Evolutionary conservation across 495 filamentous ascomycete genomes (phyloP).

Genomic region (Mycothermus thermophilus): DNA sequence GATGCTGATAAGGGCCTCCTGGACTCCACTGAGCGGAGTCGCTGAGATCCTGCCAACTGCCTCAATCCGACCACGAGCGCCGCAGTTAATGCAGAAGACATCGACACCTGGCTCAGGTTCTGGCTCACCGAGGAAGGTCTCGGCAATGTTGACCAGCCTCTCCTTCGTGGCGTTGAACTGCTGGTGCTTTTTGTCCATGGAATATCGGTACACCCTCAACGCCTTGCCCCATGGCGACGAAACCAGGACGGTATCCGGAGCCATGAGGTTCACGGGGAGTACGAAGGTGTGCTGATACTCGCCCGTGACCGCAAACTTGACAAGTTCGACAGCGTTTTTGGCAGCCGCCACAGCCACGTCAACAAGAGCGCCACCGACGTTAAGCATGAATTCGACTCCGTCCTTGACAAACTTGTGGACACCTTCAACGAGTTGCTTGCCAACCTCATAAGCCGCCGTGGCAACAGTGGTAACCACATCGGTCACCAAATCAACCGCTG

Average conservation of each 20-base stretch:
- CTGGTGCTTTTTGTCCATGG: slow-evolving; percentile 1
- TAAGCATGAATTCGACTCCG: too few species aligned
- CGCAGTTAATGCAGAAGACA: slow-evolving; percentile 5
- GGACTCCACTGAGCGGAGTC: slow-evolving; percentile 4
- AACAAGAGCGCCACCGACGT: too few species aligned
- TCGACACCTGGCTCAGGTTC: slow-evolving; percentile 5
- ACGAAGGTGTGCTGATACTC: slow-evolving; percentile 2
- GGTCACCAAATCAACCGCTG: too few species aligned
- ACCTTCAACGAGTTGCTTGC: too few species aligned
- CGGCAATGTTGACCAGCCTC: neutral
- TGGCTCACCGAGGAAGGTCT: slow-evolving; percentile 2
- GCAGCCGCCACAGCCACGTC: neutral
- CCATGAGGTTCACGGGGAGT: neutral
- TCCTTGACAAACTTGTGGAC: too few species aligned
- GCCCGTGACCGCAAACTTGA: slow-evolving; percentile 1
- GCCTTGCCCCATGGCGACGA: slow-evolving; percentile 5
- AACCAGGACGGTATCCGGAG: neutral
- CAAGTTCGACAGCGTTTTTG: neutral
- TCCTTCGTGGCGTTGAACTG: slow-evolving; percentile 1
- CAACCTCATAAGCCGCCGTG: too few species aligned
- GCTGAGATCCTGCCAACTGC: neutral
- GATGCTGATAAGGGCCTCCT: slow-evolving; percentile 3
- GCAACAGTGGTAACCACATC: too few species aligned
- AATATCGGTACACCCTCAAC: slow-evolving; percentile 2
- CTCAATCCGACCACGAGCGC: slow-evolving; percentile 1